Conservation (phyloP, 192 early-diverging fungal genomes). For the Coemansia sp. region DNA sequence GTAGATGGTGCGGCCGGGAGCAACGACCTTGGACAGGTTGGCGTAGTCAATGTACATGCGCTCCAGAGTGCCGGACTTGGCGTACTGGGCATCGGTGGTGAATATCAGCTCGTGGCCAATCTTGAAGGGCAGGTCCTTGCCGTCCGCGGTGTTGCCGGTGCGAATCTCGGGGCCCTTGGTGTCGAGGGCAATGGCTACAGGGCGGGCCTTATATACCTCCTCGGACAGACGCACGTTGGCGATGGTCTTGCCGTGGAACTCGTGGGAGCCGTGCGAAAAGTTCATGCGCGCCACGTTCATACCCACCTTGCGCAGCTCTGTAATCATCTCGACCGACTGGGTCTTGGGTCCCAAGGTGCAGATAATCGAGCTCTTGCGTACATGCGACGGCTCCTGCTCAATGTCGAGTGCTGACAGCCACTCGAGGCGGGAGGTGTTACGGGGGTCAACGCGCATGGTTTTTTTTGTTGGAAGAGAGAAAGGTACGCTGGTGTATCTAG, state of each 20-base stretch:
- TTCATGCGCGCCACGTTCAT: constrained; percentile 86
- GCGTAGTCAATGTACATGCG: constrained; percentile 79
- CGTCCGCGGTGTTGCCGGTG: constrained; percentile 76
- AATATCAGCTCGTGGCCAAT: constrained; percentile 80
- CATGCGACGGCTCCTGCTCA: constrained; percentile 54
- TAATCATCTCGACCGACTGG: constrained; percentile 69
- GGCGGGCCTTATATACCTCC: constrained; percentile 44
- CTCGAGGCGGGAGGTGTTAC: constrained; percentile 65
- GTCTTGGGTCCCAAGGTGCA: constrained; percentile 81
- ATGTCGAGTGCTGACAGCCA: constrained; percentile 70
- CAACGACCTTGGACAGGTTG: constrained; percentile 74
- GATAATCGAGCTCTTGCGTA: constrained; percentile 80
- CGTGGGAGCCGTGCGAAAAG: constrained; percentile 69
- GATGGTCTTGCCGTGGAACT: constrained; percentile 70
- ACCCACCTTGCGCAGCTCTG: constrained; percentile 65
- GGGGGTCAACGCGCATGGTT: constrained; percentile 46
- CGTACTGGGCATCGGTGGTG: constrained; percentile 63
- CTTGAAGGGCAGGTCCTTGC: constrained; percentile 67
- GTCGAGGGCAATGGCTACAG: constrained; percentile 73
- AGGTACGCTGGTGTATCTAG: background rate
- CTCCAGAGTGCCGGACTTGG: constrained; percentile 61
- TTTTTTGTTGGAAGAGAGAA: background rate
- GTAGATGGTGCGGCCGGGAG: constrained; percentile 72
- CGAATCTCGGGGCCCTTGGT: constrained; percentile 89
- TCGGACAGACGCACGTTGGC: constrained; percentile 65